These are phyloP conservation scores for Oryza meridionalis DNA, from an alignment of 176 grass and related monocot genomes.

Conservation along the genomic window DNA sequence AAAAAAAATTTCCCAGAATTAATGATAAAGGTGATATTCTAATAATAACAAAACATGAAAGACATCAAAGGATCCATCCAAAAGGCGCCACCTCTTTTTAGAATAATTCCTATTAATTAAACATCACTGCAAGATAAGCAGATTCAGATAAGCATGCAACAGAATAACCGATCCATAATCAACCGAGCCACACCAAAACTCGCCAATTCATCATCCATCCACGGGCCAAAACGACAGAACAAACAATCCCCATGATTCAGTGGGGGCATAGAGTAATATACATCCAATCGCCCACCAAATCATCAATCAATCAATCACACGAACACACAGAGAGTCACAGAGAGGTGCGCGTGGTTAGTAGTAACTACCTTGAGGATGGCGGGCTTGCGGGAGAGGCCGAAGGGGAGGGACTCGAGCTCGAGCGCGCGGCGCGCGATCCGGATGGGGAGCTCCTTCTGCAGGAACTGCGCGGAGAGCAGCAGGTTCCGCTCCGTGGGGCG, in stretches of 20 bases:
- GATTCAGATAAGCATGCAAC: not conserved
- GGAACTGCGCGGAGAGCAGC: slow-evolving; percentile 88
- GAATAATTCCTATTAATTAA: slow-evolving; percentile 16
- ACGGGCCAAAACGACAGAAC: not conserved
- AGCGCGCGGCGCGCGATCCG: slow-evolving; percentile 77
- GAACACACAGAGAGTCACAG: not conserved
- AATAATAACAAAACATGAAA: not conserved
- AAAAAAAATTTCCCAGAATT: not conserved
- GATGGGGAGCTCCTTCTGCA: slow-evolving; percentile 84
- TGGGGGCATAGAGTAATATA: not conserved
- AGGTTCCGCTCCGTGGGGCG: slow-evolving; percentile 66
- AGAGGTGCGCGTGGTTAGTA: not conserved
- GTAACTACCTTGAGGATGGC: slow-evolving; percentile 72
- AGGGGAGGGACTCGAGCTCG: slow-evolving; percentile 77
- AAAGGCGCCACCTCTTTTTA: not conserved
- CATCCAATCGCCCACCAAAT: slow-evolving; percentile 1
- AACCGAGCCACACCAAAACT: not conserved
- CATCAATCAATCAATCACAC: not conserved
- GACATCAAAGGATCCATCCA: not conserved
- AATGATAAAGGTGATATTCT: not conserved
- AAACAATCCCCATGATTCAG: not conserved
- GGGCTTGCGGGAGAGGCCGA: slow-evolving; percentile 72
- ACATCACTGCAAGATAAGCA: not conserved
- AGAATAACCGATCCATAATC: not conserved
- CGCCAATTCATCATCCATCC: slow-evolving; percentile 8